A percentile compares a stretch with the other conserved stretches of the same genome.
Conservation (phyloP, 1,139 yeast genomes). For the Pichia terricola region DNA sequence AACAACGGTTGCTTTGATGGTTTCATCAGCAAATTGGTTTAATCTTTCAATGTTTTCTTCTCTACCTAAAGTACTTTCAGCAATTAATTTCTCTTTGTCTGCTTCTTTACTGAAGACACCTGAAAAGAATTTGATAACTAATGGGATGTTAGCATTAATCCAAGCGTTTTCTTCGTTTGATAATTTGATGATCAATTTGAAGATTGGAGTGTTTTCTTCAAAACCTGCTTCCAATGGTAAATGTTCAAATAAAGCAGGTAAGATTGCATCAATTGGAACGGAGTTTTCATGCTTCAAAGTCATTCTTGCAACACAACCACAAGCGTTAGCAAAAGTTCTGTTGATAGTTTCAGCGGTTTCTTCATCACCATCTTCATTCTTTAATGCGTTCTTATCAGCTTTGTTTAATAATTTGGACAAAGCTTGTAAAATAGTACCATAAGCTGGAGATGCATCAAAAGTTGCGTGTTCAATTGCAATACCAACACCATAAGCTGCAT, state of each 20-base stretch:
- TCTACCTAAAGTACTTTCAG: constrained; percentile 72
- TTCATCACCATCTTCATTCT: constrained; percentile 45
- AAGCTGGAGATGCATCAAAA: constrained; percentile 52
- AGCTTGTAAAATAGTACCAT: constrained; percentile 61
- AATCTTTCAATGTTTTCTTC: constrained; percentile 69
- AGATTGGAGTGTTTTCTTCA: constrained; percentile 90
- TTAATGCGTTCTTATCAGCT: constrained; percentile 60
- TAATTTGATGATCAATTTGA: constrained; percentile 63
- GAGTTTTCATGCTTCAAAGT: constrained; percentile 60
- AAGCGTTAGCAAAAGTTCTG: constrained; percentile 86
- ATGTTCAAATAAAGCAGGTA: constrained; percentile 67
- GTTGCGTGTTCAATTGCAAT: constrained; percentile 55
- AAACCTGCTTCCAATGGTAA: constrained; percentile 83
- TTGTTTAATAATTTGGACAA: constrained; percentile 72
- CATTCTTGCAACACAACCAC: constrained; percentile 96
- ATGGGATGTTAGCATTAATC: constrained; percentile 50
- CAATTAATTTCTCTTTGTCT: constrained; percentile 58
- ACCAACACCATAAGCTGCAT: constrained; percentile 95
- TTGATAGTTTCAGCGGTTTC: constrained; percentile 74
- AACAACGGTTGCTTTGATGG: constrained; percentile 52
- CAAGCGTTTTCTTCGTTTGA: constrained; percentile 38
- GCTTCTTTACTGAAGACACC: constrained; percentile 64
- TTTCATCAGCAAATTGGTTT: constrained; percentile 69
- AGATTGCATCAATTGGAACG: constrained; percentile 72
- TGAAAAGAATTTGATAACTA: constrained; percentile 58